Conservation (phyloP, 106 monocot genomes). For the Apostasia ramifera region DNA sequence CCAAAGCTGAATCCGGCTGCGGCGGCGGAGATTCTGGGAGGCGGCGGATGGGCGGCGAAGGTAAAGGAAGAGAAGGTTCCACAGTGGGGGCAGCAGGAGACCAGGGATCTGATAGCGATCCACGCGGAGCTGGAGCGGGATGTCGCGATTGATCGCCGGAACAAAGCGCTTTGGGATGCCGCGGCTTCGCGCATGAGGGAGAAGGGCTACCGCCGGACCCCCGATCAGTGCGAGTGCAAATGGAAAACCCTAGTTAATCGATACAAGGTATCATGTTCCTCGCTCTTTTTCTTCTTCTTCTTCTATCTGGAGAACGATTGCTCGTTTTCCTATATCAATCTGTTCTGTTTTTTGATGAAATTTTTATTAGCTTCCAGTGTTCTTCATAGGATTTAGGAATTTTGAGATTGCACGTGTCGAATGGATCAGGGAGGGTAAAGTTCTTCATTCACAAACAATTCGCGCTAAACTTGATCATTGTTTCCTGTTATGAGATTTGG, state of each 20-base stretch:
- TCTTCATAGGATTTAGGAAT: background rate
- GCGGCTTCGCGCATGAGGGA: conserved; percentile 56
- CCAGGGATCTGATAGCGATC: conserved; percentile 66
- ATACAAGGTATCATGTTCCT: conserved; percentile 46
- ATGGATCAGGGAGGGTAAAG: no score
- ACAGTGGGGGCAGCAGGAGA: conserved; percentile 77
- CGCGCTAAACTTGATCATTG: no score
- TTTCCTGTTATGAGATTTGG: no score
- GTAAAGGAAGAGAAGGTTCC: conserved; percentile 44
- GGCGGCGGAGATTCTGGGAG: background rate
- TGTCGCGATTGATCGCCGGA: conserved; percentile 24
- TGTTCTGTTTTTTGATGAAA: no score
- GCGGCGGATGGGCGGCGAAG: background rate
- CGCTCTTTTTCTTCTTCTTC: background rate
- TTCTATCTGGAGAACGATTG: no score
- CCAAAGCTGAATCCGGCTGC: no score
- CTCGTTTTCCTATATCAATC: no score
- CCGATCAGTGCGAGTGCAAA: conserved; percentile 92
- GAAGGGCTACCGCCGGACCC: conserved; percentile 52
- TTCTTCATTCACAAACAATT: no score
- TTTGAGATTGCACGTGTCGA: no score
- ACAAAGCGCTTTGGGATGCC: conserved; percentile 74
- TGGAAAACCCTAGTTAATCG: conserved; percentile 95
- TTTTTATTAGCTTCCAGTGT: background rate
- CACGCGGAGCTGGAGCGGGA: conserved; percentile 74